These are phyloP conservation scores for Tetrapisispora pingtungensis DNA, from an alignment of 805 yeast species.

Conservation along the genomic window DNA sequence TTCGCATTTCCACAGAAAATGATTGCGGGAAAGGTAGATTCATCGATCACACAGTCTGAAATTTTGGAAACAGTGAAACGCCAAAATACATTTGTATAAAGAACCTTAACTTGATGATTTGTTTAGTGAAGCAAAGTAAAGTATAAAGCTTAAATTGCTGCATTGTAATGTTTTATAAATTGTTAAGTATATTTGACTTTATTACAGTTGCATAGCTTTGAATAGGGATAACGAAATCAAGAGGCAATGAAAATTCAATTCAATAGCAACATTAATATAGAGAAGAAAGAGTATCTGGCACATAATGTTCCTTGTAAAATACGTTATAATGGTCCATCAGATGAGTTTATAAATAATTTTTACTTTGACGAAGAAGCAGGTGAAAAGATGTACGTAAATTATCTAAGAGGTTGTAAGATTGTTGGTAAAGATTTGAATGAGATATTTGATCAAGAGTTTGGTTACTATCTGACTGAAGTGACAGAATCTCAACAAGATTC, in stretches of 20 bases:
- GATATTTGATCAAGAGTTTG: constrained; percentile 1
- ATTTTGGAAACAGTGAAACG: too few relatives aligned
- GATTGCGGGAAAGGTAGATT: too few relatives aligned
- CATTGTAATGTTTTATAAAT: too few relatives aligned
- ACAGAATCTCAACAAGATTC: background rate
- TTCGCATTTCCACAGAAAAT: too few relatives aligned
- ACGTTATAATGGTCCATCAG: constrained; percentile 11
- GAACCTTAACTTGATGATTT: too few relatives aligned
- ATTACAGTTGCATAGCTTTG: too few relatives aligned
- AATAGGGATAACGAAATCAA: too few relatives aligned
- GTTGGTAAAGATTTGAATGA: constrained; percentile 17
- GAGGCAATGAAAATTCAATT: background rate
- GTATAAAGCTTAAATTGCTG: too few relatives aligned
- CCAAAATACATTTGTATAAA: too few relatives aligned
- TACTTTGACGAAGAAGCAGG: constrained; percentile 6
- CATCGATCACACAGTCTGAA: too few relatives aligned
- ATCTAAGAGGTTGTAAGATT: constrained; percentile 31
- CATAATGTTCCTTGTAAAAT: constrained; percentile 20
- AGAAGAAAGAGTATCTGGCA: constrained; percentile 6
- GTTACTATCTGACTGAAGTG: constrained; percentile 13
- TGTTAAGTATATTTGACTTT: too few relatives aligned
- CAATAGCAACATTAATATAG: constrained; percentile 1
- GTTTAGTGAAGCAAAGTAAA: too few relatives aligned
- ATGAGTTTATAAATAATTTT: constrained; percentile 12
- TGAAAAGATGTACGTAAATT: constrained; percentile 13